Evolutionary conservation across 805 yeast genomes (phyloP).

Genomic region (Candida nemodendra): DNA sequence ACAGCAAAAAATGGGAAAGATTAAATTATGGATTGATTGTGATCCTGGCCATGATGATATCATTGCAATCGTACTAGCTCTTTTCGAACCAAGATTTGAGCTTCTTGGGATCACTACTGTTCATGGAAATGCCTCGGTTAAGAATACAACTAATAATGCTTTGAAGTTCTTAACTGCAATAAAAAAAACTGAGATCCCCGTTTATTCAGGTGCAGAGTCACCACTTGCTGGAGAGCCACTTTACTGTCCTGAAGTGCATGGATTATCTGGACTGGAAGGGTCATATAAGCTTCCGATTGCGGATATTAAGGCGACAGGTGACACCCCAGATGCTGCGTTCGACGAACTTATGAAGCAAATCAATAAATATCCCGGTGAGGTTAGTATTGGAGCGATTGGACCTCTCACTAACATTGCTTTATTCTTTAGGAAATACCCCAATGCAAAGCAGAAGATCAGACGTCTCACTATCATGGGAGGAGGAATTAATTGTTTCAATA

Average conservation of each 20-base stretch:
- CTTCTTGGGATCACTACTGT: conserved; percentile 72
- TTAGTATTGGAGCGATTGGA: conserved; percentile 72
- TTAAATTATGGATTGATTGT: conserved; percentile 86
- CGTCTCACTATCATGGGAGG: conserved; percentile 80
- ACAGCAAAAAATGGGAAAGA: too few relatives aligned
- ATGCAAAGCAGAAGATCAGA: conserved; percentile 45
- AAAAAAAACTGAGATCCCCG: conserved; percentile 49
- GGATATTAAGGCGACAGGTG: conserved; percentile 18
- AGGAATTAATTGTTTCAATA: conserved; percentile 34
- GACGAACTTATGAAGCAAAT: conserved; percentile 23
- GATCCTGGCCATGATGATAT: conserved; percentile 93
- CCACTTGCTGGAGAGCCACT: conserved; percentile 54
- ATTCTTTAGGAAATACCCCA: conserved; percentile 55
- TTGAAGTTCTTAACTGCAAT: conserved; percentile 64
- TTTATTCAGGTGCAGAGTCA: conserved; percentile 60
- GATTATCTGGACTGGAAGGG: conserved; percentile 78
- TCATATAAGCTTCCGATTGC: conserved; percentile 57
- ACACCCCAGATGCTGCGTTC: conserved; percentile 20
- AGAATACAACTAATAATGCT: conserved; percentile 67
- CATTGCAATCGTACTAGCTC: conserved; percentile 65
- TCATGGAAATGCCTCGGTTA: conserved; percentile 67
- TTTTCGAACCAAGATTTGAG: conserved; percentile 55
- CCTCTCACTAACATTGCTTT: conserved; percentile 70
- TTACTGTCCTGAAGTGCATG: conserved; percentile 67
- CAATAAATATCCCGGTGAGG: conserved; percentile 40